A percentile compares a stretch with the other conserved stretches of the same genome.
These are phyloP conservation scores for Colletotrichum sp. DNA, from an alignment of 2,329 filamentous ascomycete species.

Conservation along the genomic window DNA sequence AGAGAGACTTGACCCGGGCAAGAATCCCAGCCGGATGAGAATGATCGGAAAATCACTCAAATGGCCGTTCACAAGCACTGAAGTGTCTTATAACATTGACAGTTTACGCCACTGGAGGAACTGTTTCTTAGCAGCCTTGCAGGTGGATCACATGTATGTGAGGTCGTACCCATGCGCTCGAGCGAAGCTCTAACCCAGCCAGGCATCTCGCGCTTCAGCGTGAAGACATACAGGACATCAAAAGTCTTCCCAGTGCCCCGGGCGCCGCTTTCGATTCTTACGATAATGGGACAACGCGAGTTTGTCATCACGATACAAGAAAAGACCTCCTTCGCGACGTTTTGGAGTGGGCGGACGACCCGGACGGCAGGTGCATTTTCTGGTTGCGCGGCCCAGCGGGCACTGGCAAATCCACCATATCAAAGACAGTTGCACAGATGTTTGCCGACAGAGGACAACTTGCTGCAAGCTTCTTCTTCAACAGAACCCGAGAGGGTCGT, in stretches of 20 bases:
- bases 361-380: not conserved
- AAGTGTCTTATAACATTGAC: accelerated
- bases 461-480: not conserved
- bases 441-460: not conserved
- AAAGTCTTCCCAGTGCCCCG: accelerated
- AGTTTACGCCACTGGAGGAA: not conserved
- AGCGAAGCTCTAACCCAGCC: not conserved
- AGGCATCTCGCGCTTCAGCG: not conserved
- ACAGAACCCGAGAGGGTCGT: not conserved
- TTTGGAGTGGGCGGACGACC: not conserved
- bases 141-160: not conserved
- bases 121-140: not conserved
- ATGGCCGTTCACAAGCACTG: not conserved
- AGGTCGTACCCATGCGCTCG: accelerated
- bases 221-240: not conserved
- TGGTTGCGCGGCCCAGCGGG: not conserved
- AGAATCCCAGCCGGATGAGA: not conserved
- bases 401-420: accelerated
- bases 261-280: not conserved
- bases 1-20: not conserved
- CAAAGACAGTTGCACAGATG: not conserved
- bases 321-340: accelerated
- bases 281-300: accelerated
- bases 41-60: not conserved
- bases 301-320: not conserved